Evolutionary conservation across 306 rosid species (phyloP).

Genomic region (Begonia fuchsioides): DNA sequence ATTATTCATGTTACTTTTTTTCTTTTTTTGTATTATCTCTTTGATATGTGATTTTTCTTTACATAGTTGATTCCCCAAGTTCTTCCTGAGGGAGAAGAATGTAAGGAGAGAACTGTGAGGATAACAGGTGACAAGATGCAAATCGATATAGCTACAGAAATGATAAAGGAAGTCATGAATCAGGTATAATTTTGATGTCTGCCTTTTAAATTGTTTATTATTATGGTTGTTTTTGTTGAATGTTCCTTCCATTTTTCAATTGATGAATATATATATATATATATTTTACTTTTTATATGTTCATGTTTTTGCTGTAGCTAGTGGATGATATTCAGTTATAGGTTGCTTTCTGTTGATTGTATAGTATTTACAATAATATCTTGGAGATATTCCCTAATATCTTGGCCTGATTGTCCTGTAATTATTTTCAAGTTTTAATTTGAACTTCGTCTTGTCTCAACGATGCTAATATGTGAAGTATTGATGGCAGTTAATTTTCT

Average conservation of each 20-base stretch:
- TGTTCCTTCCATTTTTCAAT: no score
- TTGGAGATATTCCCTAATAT: no score
- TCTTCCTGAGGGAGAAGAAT: slow-evolving; percentile 84
- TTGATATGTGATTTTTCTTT: slow-evolving; percentile 9
- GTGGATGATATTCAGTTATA: no score
- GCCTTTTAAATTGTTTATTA: slow-evolving; percentile 5
- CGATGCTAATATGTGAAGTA: not conserved
- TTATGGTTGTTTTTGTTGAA: not conserved
- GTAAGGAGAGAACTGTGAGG: slow-evolving; percentile 84
- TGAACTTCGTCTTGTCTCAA: no score
- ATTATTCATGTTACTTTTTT: not conserved
- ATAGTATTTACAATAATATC: no score
- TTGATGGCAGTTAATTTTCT: not conserved
- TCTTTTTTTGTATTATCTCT: not conserved
- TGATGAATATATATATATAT: no score
- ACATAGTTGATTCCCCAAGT: slow-evolving; percentile 92
- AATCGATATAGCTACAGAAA: slow-evolving; percentile 68
- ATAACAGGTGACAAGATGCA: slow-evolving; percentile 86
- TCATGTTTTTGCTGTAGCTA: no score
- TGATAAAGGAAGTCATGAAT: slow-evolving; percentile 88
- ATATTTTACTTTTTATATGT: no score
- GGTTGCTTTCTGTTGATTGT: no score
- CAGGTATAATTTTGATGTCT: slow-evolving; percentile 48
- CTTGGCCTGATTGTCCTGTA: no score
- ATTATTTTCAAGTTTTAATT: no score